Percentiles rank a stretch among this genome's conserved stretches.
Conservation (phyloP, 2,329 filamentous ascomycete genomes). For the Xylariaceae sp. region DNA sequence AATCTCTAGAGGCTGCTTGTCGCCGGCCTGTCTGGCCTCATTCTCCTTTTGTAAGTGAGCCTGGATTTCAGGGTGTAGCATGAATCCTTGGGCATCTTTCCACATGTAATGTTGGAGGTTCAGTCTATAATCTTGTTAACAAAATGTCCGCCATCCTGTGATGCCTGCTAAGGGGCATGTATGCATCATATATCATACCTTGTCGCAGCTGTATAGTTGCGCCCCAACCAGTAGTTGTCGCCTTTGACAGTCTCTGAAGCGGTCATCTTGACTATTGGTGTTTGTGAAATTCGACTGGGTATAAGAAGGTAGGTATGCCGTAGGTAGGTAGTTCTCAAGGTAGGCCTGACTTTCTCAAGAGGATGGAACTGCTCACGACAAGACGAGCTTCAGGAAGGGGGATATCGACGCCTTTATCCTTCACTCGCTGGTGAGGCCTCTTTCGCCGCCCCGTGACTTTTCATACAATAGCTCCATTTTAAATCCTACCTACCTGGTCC, state of each 20-base stretch:
- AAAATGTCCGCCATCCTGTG: neutral
- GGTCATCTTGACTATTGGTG: neutral
- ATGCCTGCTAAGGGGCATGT: too few relatives aligned
- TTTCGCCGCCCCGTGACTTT: neutral
- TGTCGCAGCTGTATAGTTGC: constrained; percentile 6
- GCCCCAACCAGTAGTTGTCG: constrained; percentile 12
- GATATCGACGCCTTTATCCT: too few relatives aligned
- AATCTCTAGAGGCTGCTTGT: neutral
- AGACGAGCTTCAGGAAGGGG: neutral
- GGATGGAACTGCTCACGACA: neutral
- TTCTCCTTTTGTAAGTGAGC: neutral
- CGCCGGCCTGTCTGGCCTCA: neutral
- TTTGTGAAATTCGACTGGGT: neutral
- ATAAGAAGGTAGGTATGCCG: neutral
- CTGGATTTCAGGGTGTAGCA: constrained; percentile 14
- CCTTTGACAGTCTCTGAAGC: neutral
- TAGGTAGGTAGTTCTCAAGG: neutral
- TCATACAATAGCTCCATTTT: too few relatives aligned
- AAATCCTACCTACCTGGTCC: too few relatives aligned
- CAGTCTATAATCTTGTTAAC: constrained; percentile 6
- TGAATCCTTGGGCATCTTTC: constrained; percentile 11
- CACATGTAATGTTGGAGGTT: constrained; percentile 17
- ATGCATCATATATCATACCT: constrained; percentile 5
- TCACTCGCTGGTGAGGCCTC: neutral
- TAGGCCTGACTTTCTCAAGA: neutral